These are phyloP conservation scores for Pythium sukuiense DNA, from an alignment of 352 stramenopile genomes.

Conservation along the genomic window DNA sequence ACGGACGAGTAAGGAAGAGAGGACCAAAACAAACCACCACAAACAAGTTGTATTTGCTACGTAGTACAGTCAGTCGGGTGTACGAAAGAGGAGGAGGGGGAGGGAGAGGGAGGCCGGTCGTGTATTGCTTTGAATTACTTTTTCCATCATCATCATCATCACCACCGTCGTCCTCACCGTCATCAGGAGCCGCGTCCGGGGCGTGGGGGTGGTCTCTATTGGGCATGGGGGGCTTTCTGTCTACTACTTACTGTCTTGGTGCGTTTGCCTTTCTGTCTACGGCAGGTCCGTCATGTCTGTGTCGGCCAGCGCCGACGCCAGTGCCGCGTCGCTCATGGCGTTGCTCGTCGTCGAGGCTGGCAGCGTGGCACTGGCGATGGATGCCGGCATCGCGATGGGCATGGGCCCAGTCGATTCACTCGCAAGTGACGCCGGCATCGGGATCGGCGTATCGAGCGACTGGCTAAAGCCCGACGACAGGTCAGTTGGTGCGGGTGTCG, in stretches of 20 bases:
- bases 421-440: constrained; percentile 27
- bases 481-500: neutral
- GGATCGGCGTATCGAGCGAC: constrained; percentile 28
- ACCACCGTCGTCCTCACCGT: neutral
- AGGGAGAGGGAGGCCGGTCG: neutral
- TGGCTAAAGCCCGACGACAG: neutral
- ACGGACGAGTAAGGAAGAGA: constrained; percentile 52
- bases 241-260: neutral
- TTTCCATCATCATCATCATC: constrained; percentile 1
- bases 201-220: neutral
- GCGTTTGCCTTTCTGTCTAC: neutral
- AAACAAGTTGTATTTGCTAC: constrained; percentile 21
- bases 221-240: neutral
- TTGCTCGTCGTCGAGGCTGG: neutral
- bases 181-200: no score
- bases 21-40: neutral
- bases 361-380: neutral
- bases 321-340: constrained; percentile 1
- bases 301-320: constrained; percentile 6
- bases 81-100: neutral
- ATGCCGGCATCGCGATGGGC: constrained; percentile 10
- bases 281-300: constrained; percentile 7
- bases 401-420: constrained; percentile 5
- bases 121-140: constrained; percentile 8
- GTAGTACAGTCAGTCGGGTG: constrained; percentile 1